Conservation (phyloP, 192 early-diverging fungal species). For the Lunasporangiospora selenospora region DNA sequence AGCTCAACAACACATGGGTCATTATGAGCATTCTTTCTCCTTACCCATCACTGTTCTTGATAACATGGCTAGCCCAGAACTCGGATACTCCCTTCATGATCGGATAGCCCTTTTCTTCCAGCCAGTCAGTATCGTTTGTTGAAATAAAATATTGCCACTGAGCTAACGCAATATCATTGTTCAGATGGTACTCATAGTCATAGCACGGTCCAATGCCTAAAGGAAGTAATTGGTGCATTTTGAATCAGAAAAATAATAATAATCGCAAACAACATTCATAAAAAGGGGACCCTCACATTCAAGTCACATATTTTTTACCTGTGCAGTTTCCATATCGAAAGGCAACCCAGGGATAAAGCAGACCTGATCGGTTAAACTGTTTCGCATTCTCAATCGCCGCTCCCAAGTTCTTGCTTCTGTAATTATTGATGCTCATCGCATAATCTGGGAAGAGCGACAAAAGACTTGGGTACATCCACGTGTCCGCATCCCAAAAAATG, state of each 20-base stretch:
- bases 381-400: constrained; percentile 37
- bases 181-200: constrained; percentile 48
- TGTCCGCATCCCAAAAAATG: constrained; percentile 51
- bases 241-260: neutral
- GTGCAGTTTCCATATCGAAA: constrained; percentile 44
- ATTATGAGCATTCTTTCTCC: no score
- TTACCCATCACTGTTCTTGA: constrained; percentile 35
- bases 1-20: no score
- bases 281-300: neutral
- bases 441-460: constrained; percentile 44
- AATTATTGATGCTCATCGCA: constrained; percentile 49
- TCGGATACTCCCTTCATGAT: constrained; percentile 45
- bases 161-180: constrained; percentile 46
- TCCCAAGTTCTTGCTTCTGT: constrained; percentile 41
- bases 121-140: constrained; percentile 35
- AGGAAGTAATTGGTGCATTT: neutral
- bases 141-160: constrained; percentile 46
- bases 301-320: no score
- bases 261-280: neutral
- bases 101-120: constrained; percentile 40
- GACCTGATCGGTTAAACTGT: constrained; percentile 26
- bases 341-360: constrained; percentile 43
- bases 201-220: constrained; percentile 49
- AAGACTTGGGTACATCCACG: constrained; percentile 45
- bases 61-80: constrained; percentile 47